These are phyloP conservation scores for Breviolum minutum DNA, from an alignment of 73 alveolate species.

Conservation along the genomic window DNA sequence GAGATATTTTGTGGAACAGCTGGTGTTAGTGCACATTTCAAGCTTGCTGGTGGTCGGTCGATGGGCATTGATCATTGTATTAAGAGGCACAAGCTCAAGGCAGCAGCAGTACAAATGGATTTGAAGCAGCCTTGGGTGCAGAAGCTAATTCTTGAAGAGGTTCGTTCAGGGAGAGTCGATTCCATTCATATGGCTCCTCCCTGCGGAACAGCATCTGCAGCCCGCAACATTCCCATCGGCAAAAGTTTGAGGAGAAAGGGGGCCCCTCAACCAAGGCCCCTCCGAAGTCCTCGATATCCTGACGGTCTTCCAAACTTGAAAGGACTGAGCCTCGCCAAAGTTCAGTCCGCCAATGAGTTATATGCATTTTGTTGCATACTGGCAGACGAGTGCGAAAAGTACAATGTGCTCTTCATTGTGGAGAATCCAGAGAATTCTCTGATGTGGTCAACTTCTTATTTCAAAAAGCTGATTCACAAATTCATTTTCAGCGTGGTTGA, in stretches of 20 bases:
- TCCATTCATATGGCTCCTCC: background rate
- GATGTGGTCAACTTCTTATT: no score
- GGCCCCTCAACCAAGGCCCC: background rate
- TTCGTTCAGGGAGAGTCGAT: background rate
- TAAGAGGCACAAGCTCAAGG: background rate
- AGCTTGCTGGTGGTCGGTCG: background rate
- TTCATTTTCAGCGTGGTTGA: no score
- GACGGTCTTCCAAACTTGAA: background rate
- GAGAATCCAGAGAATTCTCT: no score
- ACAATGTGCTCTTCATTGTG: no score
- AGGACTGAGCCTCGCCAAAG: background rate
- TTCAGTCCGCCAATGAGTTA: no score
- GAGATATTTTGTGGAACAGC: background rate
- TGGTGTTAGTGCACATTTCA: background rate
- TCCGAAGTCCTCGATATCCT: background rate
- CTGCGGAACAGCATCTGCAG: background rate
- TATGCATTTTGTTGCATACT: no score
- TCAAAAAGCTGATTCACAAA: no score
- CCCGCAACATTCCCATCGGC: background rate
- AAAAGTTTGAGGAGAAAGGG: background rate
- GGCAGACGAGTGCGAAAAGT: no score
- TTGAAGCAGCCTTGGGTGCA: conserved; percentile 8
- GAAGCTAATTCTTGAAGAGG: background rate
- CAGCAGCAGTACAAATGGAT: background rate
- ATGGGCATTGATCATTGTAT: background rate